Evolutionary conservation across 768 basidiomycete genomes (phyloP).

Genomic region (Lyophyllum decastes): DNA sequence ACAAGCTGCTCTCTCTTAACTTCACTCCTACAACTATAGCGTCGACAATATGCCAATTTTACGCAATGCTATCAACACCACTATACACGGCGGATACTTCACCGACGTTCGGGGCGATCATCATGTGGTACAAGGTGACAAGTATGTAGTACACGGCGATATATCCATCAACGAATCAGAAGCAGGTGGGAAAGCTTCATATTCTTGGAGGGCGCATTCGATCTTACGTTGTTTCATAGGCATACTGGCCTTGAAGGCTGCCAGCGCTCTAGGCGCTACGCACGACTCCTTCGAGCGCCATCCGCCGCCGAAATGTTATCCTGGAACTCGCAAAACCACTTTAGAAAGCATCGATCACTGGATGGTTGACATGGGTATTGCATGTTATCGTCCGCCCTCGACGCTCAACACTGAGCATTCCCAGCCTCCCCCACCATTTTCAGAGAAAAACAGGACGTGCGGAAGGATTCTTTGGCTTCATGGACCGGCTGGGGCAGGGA

Average conservation of each 20-base stretch:
- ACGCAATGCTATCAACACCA: neutral
- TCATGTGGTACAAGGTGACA: neutral
- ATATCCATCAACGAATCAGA: neutral
- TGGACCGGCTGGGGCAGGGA: slow-evolving; percentile 21
- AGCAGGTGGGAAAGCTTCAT: neutral
- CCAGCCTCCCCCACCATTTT: neutral
- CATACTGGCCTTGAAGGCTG: neutral
- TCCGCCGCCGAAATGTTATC: too few species aligned
- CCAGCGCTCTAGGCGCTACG: neutral
- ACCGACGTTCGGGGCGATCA: neutral
- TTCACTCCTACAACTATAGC: too few species aligned
- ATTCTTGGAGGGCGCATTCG: too few species aligned
- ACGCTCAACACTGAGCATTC: neutral
- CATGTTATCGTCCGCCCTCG: neutral
- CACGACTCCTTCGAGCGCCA: neutral
- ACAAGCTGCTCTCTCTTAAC: too few species aligned
- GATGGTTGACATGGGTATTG: neutral
- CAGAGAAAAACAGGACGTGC: neutral
- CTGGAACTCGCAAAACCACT: neutral
- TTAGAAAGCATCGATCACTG: slow-evolving; percentile 6
- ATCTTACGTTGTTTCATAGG: neutral
- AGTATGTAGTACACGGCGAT: too few species aligned
- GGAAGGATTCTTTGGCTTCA: slow-evolving; percentile 14
- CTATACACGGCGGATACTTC: neutral
- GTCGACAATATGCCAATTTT: too few species aligned